Conservation (phyloP, 164 flowering plant genomes). For the Liriodendron chinense region DNA sequence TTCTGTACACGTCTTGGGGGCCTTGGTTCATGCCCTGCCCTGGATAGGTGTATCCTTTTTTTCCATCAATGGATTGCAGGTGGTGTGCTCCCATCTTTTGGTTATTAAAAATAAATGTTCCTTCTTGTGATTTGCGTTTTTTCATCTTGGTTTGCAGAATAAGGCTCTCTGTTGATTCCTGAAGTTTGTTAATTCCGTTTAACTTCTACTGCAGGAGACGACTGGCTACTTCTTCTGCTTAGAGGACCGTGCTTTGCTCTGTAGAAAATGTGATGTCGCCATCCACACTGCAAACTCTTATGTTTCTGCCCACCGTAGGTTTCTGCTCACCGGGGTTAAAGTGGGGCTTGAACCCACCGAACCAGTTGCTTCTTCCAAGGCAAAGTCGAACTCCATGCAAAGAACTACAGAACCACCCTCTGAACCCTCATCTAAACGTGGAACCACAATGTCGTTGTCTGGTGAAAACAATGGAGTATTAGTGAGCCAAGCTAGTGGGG, state of each 20-base stretch:
- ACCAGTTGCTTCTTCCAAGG: slow-evolving; percentile 32
- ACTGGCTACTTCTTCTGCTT: slow-evolving; percentile 88
- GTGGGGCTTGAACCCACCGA: slow-evolving; percentile 69
- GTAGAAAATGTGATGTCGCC: slow-evolving; percentile 84
- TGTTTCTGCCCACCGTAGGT: slow-evolving; percentile 78
- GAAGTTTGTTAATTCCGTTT: background rate
- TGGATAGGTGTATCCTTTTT: too few species aligned
- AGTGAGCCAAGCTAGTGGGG: slow-evolving; percentile 30
- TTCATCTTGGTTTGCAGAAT: too few species aligned
- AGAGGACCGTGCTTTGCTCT: slow-evolving; percentile 89
- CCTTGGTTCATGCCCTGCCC: too few species aligned
- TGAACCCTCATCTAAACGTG: slow-evolving; percentile 10
- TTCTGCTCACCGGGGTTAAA: slow-evolving; percentile 88
- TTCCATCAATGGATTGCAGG: too few species aligned
- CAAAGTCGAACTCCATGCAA: slow-evolving; percentile 1
- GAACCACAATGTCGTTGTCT: slow-evolving; percentile 21
- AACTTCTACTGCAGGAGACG: slow-evolving; percentile 49
- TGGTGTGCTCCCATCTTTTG: background rate
- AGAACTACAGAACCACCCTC: background rate
- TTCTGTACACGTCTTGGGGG: too few species aligned
- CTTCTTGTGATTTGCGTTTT: too few species aligned
- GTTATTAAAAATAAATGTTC: background rate
- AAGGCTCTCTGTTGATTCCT: background rate
- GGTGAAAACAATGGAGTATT: slow-evolving; percentile 23
- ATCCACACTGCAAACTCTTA: slow-evolving; percentile 69